A percentile compares a stretch with the other conserved stretches of the same genome.
phyloP scores from a whole-genome alignment of 768 basidiomycete species.

The Boletus rubroflammeus region DNA sequence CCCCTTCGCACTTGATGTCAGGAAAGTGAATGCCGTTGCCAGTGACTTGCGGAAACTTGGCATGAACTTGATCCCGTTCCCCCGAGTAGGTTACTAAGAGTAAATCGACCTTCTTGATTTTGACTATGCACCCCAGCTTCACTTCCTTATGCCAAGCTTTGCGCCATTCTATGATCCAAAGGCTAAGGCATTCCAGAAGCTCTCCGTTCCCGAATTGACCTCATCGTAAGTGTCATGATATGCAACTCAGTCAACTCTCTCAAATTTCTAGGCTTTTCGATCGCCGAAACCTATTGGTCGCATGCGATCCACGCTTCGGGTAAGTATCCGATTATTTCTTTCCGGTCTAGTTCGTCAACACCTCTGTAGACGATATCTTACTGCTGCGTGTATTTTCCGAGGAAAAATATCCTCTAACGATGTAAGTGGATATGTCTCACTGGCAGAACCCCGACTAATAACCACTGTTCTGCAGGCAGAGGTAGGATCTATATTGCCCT shows the following conservation, averaged over 20 bases:
- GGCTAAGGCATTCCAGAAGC: constrained; percentile 54
- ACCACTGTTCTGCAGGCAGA: constrained; percentile 40
- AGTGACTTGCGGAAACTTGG: constrained; percentile 87
- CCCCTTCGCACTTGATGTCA: not conserved
- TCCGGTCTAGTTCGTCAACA: not conserved
- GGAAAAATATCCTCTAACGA: constrained; percentile 79
- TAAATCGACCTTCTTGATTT: not conserved
- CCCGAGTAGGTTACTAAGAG: constrained; percentile 55
- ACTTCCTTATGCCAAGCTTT: constrained; percentile 95
- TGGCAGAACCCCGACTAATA: not conserved
- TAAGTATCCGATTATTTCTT: constrained; percentile 20
- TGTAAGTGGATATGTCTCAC: constrained; percentile 41
- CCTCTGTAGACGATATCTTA: constrained; percentile 67
- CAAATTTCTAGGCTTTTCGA: constrained; percentile 62
- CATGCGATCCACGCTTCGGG: constrained; percentile 78
- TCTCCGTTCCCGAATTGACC: constrained; percentile 67
- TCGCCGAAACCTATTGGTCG: constrained; percentile 74
- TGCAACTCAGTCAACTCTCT: not conserved
- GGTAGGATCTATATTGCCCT: constrained; percentile 33
- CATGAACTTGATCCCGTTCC: constrained; percentile 95
- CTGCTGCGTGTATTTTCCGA: constrained; percentile 84
- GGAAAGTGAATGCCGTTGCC: constrained; percentile 3
- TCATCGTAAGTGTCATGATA: constrained; percentile 49
- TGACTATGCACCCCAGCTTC: constrained; percentile 52
- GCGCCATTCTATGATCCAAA: constrained; percentile 80